Base-by-base conservation (phyloP, 2,329 filamentous ascomycete species). In the Talaromyces funiculosus region DNA sequence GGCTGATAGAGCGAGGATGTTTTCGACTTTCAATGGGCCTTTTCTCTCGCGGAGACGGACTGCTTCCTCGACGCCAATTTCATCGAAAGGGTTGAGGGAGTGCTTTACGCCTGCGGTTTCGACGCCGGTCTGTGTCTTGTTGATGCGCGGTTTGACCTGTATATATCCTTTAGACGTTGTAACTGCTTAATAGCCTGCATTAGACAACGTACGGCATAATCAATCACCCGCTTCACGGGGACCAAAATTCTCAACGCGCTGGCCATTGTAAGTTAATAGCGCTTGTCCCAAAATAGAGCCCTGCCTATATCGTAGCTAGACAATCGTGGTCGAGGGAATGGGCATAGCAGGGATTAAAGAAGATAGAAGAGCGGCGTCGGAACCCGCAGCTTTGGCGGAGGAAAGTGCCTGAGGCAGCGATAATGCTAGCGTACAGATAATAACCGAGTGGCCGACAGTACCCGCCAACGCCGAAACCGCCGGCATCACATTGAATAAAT, bases 31-130 rank as follows among this genome's bases (percentile, higher is more conserved):
- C 65, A 84, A 81, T 18, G 86, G 83, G 18, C 86, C 85, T 76
- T 90, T 89, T 81, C 90, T 89, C 77, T 97, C 93, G 76, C 94
- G 92, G 73, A 99, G 89, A 42, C 90, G 91, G 56, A 97, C 90
- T 56, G 92, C 90, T 81, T 97, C 94, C 80, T 99, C 94, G 76
- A 99, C 87, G 45, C 92, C 95, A 71, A 99, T 90, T 77, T 99
- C 94, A 82, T 99, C 94, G 79, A 99, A 99, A 20, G 94, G 94
- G 83, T 97, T 99, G 86, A 99, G 93, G 74, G 88, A 92, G 84
- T 97, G 93, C 80, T 97, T 97, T 72, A 97, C 92, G 67, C 90
- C 90, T 65, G 88, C 83, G 59, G 90, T 96, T 79, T 97, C 93
- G 78, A 99, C 89, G 72, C 86, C 93, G 63, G 93, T 97, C 78